Conservation (phyloP, 2,329 filamentous ascomycete species). For the Rugonectria rugulosa region DNA sequence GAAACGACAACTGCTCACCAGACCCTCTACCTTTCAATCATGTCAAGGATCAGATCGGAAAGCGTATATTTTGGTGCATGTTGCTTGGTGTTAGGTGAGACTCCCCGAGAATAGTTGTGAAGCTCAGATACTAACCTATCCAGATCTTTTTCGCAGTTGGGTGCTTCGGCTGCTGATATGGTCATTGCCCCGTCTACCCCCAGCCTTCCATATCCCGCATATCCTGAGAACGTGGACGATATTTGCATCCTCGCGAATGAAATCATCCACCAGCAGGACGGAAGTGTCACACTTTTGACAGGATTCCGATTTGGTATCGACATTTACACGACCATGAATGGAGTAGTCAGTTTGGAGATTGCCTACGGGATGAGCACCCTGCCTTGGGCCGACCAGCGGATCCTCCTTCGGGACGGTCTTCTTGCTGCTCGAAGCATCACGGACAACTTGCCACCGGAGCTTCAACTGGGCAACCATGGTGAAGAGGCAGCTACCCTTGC, state of each 20-base stretch:
- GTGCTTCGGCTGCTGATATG: constrained; percentile 73
- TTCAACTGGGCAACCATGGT: constrained; percentile 61
- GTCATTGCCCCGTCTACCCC: constrained; percentile 80
- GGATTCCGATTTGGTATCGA: constrained; percentile 84
- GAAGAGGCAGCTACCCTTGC: constrained; percentile 49
- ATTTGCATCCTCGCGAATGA: constrained; percentile 77
- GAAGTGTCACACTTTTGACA: constrained; percentile 72
- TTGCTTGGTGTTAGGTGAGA: constrained; percentile 74
- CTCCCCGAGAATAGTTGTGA: constrained; percentile 12
- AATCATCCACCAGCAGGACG: constrained; percentile 73
- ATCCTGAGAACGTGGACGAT: constrained; percentile 85
- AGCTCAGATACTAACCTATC: constrained; percentile 21
- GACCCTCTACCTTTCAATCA: constrained; percentile 66
- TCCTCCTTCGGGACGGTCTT: constrained; percentile 75
- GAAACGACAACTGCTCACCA: constrained; percentile 47
- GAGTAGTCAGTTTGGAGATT: constrained; percentile 80
- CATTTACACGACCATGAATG: constrained; percentile 82
- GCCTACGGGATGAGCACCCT: constrained; percentile 81
- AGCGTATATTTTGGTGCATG: constrained; percentile 85
- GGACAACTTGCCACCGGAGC: constrained; percentile 71
- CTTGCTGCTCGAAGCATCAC: constrained; percentile 74
- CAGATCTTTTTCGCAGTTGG: constrained; percentile 80
- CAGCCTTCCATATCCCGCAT: constrained; percentile 77
- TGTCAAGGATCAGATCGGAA: constrained; percentile 75
- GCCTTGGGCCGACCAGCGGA: constrained; percentile 80